phyloP scores from a whole-genome alignment of 345 rosid species.

The Jatropha curcas region DNA sequence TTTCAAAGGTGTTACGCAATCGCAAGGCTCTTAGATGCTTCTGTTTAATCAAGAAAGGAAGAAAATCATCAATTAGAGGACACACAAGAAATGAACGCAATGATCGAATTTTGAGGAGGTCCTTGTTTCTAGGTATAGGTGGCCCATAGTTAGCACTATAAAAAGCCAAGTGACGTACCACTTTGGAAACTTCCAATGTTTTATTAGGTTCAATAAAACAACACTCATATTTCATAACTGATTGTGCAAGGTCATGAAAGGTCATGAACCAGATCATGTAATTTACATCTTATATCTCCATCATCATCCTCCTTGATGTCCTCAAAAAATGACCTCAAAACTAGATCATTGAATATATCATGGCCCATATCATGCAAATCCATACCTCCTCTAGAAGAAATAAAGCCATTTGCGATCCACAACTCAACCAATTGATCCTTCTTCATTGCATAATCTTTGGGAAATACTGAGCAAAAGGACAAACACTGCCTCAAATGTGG shows the following conservation, averaged over 20 bases:
- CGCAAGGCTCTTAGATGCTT: conserved; percentile 2
- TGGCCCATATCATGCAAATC: conserved; percentile 18
- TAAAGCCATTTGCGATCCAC: conserved; percentile 37
- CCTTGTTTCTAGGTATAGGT: background rate
- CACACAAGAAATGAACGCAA: background rate
- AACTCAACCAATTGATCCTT: conserved; percentile 14
- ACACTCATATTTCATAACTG: conserved; percentile 12
- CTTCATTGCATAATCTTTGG: background rate
- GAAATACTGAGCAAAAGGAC: conserved; percentile 8
- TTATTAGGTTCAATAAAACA: background rate
- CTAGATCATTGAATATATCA: conserved; percentile 19
- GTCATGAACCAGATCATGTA: conserved; percentile 32
- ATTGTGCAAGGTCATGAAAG: conserved; percentile 27
- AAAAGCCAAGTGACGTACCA: background rate
- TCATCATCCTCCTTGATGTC: background rate
- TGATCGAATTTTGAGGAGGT: background rate
- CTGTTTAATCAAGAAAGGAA: background rate
- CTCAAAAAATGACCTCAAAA: conserved; percentile 22
- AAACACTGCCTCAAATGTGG: conserved; percentile 5
- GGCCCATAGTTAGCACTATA: no score
- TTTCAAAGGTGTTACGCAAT: rapidly evolving
- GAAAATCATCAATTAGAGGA: no score
- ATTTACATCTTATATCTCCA: conserved; percentile 7
- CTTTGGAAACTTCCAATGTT: background rate
- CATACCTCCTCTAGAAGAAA: background rate